Conservation (phyloP, 2,329 filamentous ascomycete genomes). For the Claviceps digitariae region DNA sequence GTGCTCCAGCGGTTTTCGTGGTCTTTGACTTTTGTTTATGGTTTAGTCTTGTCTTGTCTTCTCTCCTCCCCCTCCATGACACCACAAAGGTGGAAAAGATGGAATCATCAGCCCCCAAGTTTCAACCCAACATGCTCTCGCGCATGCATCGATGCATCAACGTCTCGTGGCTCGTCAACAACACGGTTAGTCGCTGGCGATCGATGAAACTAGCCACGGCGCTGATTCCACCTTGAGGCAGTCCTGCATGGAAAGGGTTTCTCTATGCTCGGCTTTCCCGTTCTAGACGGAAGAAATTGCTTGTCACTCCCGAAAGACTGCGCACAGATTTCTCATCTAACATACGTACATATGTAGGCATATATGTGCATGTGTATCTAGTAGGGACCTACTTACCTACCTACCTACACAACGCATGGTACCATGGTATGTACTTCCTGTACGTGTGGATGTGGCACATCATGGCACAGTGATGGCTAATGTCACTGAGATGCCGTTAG, state of each 20-base stretch:
- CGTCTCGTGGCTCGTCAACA: not conserved
- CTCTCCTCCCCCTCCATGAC: not conserved
- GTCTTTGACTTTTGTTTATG: not conserved
- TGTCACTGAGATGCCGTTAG: too few species aligned
- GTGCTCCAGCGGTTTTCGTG: not conserved
- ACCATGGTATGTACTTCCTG: too few species aligned
- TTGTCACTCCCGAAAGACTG: not conserved
- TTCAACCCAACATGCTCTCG: not conserved
- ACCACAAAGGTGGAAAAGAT: not conserved
- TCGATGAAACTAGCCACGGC: not conserved
- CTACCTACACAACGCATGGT: too few species aligned
- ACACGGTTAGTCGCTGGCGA: not conserved
- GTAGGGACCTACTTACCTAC: too few species aligned
- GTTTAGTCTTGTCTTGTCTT: not conserved
- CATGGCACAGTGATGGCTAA: too few species aligned
- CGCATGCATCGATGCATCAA: not conserved
- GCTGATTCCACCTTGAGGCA: not conserved
- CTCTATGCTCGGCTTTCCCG: not conserved
- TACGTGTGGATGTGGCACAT: not conserved
- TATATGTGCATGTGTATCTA: too few species aligned
- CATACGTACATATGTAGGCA: not conserved
- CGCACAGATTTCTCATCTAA: not conserved
- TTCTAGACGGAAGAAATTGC: not conserved
- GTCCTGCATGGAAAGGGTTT: not conserved
- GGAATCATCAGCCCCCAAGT: not conserved